These are phyloP conservation scores for Fusarium newnesense DNA, from an alignment of 2,329 filamentous ascomycete genomes.

Conservation along the genomic window DNA sequence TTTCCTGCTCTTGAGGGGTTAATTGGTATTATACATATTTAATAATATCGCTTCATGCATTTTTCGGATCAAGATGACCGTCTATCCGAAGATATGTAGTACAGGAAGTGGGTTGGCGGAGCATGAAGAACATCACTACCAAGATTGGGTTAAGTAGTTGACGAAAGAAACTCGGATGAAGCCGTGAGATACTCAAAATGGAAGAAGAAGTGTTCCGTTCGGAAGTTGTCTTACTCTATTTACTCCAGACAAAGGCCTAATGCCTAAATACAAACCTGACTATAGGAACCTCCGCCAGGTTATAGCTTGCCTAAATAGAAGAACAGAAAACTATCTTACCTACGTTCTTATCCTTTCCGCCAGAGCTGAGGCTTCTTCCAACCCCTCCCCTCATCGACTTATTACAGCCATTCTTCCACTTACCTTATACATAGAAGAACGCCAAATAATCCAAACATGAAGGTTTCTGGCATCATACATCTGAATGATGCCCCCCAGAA, in stretches of 20 bases:
- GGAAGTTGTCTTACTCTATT: neutral
- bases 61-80: neutral
- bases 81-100: neutral
- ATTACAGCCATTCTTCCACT: too few relatives aligned
- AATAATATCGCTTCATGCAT: neutral
- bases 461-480: rapidly evolving
- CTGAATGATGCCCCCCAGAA: neutral
- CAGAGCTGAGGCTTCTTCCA: rapidly evolving
- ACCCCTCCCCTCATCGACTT: neutral
- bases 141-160: rapidly evolving
- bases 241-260: rapidly evolving
- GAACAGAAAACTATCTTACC: too few relatives aligned
- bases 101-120: neutral
- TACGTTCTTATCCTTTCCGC: rapidly evolving
- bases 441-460: neutral
- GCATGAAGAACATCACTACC: neutral
- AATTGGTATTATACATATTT: neutral
- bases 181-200: neutral
- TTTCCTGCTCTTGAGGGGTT: neutral
- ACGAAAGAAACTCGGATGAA: neutral
- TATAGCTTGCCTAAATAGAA: neutral
- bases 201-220: neutral
- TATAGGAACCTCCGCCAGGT: rapidly evolving
- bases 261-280: neutral
- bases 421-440: neutral